Percentiles rank a stretch among this genome's conserved stretches.
Conservation (phyloP, 2,329 filamentous ascomycete genomes). For the Fusarium circinatum region DNA sequence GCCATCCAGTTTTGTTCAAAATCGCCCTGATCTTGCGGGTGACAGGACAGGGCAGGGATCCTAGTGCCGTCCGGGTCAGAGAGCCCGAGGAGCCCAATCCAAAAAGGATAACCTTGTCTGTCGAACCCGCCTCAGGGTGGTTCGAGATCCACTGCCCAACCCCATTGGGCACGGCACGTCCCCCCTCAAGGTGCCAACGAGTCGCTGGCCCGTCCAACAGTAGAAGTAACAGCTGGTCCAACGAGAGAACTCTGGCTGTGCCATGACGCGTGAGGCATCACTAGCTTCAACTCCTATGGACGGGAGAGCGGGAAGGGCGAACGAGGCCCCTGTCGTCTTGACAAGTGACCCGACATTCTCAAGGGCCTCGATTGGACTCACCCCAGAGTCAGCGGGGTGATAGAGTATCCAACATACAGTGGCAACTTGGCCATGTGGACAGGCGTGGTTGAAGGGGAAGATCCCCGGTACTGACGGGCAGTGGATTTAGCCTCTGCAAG, state of each 20-base stretch:
- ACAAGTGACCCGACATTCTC: slow-evolving; percentile 20
- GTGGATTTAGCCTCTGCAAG: slow-evolving; percentile 21
- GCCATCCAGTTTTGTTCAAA: slow-evolving; percentile 24
- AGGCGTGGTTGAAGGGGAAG: slow-evolving; percentile 33
- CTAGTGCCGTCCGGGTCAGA: slow-evolving; percentile 20
- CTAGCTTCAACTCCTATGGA: neutral
- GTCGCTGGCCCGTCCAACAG: neutral
- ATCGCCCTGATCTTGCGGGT: slow-evolving; percentile 9
- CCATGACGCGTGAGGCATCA: slow-evolving; percentile 31
- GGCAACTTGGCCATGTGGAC: slow-evolving; percentile 36
- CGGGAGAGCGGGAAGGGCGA: slow-evolving; percentile 28
- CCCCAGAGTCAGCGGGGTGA: slow-evolving; percentile 24
- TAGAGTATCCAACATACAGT: slow-evolving; percentile 14
- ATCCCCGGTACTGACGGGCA: slow-evolving; percentile 17
- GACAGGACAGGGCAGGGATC: slow-evolving; percentile 13
- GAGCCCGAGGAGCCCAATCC: slow-evolving; percentile 42
- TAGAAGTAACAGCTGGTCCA: slow-evolving; percentile 34
- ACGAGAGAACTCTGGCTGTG: neutral
- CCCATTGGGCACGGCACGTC: slow-evolving; percentile 39
- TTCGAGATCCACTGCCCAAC: slow-evolving; percentile 43
- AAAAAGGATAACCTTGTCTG: slow-evolving; percentile 34
- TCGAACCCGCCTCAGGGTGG: slow-evolving; percentile 26
- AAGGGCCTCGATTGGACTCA: slow-evolving; percentile 25
- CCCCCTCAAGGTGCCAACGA: slow-evolving; percentile 2
- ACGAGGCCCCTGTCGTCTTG: neutral